Percentiles rank a stretch among this genome's conserved stretches.
These are phyloP conservation scores for Fusarium redolens DNA, from an alignment of 2,329 filamentous ascomycete species.

Conservation along the genomic window DNA sequence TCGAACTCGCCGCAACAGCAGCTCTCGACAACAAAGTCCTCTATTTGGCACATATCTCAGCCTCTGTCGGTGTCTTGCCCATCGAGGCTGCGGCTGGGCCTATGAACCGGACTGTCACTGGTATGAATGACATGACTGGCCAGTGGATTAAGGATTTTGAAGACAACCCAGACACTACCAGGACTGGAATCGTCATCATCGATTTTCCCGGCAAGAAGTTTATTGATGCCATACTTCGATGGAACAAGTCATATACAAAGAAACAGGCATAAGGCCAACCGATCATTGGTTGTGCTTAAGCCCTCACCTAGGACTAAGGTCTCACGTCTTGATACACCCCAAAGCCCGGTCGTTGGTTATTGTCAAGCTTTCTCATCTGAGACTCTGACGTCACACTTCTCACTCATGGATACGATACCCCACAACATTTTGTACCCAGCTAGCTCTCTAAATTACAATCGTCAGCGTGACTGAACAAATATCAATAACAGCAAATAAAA, in stretches of 20 bases:
- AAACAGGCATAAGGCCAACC: slow-evolving; percentile 8
- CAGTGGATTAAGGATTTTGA: slow-evolving; percentile 54
- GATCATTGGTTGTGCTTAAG: slow-evolving; percentile 9
- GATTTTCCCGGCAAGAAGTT: slow-evolving; percentile 60
- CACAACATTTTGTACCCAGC: slow-evolving; percentile 8
- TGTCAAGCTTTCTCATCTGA: slow-evolving; percentile 24
- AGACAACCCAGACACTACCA: slow-evolving; percentile 41
- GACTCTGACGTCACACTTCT: slow-evolving; percentile 1
- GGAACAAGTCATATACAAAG: slow-evolving; percentile 51
- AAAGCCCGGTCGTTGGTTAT: slow-evolving; percentile 4
- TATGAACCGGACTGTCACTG: slow-evolving; percentile 54
- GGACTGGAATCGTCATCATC: slow-evolving; percentile 60
- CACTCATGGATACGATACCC: slow-evolving; percentile 16
- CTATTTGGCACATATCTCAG: slow-evolving; percentile 61
- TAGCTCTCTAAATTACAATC: slow-evolving; percentile 27
- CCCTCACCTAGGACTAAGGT: neutral
- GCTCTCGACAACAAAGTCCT: slow-evolving; percentile 51
- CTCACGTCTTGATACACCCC: neutral
- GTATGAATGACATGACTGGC: slow-evolving; percentile 63
- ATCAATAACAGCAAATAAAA: slow-evolving; percentile 23
- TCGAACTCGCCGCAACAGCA: slow-evolving; percentile 52
- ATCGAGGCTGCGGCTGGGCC: slow-evolving; percentile 63
- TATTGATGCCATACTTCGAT: slow-evolving; percentile 55
- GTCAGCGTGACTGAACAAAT: slow-evolving; percentile 13
- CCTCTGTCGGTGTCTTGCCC: slow-evolving; percentile 60